Evolutionary conservation across 768 basidiomycete genomes (phyloP), one percentile per base, ranked within the genome.

Genomic region (Mrakia frigida): DNA sequence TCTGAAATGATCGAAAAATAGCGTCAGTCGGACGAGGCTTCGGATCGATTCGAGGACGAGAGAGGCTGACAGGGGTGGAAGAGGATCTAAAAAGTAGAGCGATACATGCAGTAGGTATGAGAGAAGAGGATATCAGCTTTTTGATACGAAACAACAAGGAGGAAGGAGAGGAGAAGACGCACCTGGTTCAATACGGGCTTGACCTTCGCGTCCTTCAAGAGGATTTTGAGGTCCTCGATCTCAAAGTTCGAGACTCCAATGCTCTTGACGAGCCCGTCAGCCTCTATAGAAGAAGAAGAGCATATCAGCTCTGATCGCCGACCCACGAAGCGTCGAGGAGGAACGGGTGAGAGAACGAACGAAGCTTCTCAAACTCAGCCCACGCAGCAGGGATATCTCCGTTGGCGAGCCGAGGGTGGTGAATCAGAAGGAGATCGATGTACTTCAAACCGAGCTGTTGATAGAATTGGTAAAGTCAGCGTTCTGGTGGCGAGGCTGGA

Each of bases 191-290:
- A 89, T 1, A 88, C 89, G 5, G 91, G 91, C 46, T 86, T 87
- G 79, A 89, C 82, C 52, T 83, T 84, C 0, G 89, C 88, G 0
- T 82, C 80, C 79, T 87, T 87, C 74, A 88, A 71, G 6, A 91
- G 78, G 6, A 82, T 82, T 79, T 90, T 84, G 25, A 92, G 84
- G 70, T 89, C 83, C 0, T 85, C 81, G 41, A 90, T 78, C 7
- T 80, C 81, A 81, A 89, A 91, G 82, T 91, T 92, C 83, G 88
- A 89, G 74, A 92, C 89, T 23, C 90, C 90, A 70, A 90, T 90
- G 3, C 81, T 75, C 56, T 67, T 73, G 56, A 28, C 31, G 63
- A 68, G 41, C 37, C 80, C 80, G 37, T 79, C 69, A 33, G 70
- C 35, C 73, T 78, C 53, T 72, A 10, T 11, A 73, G 1, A 52